Percentiles rank a stretch among this genome's conserved stretches.
Evolutionary conservation across 228 moss, liverwort and hornwort genomes (phyloP).

Genomic region (Sphagnum magellanicum): DNA sequence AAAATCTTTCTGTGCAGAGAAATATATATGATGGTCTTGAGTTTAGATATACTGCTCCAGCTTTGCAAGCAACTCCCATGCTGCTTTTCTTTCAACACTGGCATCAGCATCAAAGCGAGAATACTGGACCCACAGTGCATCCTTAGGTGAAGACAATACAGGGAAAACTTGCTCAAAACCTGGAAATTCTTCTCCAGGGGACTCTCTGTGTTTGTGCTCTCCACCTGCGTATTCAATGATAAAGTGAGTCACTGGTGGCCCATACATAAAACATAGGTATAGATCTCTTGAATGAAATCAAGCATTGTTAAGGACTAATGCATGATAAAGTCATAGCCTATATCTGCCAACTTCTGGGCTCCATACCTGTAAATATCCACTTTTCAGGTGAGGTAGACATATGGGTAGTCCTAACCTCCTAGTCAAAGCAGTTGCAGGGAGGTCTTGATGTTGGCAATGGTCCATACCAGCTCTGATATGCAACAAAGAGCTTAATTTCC

Average conservation of each 20-base stretch:
- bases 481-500: too few relatives aligned
- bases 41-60: slow-evolving; percentile 10
- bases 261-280: too few relatives aligned
- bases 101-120: slow-evolving; percentile 33
- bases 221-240: slow-evolving; percentile 18
- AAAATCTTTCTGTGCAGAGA: too few relatives aligned
- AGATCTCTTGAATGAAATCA: too few relatives aligned
- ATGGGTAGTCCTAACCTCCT: too few relatives aligned
- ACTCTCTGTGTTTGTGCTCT: slow-evolving; percentile 10
- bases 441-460: not conserved
- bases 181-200: slow-evolving; percentile 43
- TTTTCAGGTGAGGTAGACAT: too few relatives aligned
- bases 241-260: not conserved
- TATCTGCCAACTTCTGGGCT: too few relatives aligned
- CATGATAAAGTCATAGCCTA: too few relatives aligned
- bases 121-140: slow-evolving; percentile 64
- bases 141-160: slow-evolving; percentile 30
- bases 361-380: too few relatives aligned
- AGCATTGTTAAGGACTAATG: too few relatives aligned
- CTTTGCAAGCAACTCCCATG: slow-evolving; percentile 54
- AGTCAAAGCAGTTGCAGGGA: slow-evolving; percentile 4
- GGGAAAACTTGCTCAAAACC: slow-evolving; percentile 49
- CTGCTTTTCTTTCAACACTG: slow-evolving; percentile 36
- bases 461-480: too few relatives aligned
- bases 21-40: too few relatives aligned